phyloP scores from a whole-genome alignment of 306 rosid species.

The Geum urbanum region DNA sequence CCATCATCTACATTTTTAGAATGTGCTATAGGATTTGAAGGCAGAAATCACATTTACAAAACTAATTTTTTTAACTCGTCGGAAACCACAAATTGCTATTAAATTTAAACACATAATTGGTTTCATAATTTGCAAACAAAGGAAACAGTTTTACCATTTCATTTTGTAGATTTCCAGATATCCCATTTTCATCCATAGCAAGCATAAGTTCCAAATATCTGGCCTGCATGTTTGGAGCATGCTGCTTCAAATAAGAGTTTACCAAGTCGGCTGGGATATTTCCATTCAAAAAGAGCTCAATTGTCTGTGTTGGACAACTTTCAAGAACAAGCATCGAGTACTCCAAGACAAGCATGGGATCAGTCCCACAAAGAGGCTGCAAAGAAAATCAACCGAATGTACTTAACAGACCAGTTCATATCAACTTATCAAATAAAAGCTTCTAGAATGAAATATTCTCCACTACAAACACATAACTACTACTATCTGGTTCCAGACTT shows the following conservation, averaged over 20 bases:
- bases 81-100: not conserved
- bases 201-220: conserved; percentile 94
- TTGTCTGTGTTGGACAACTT: conserved; percentile 92
- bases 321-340: conserved; percentile 94
- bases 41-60: not conserved
- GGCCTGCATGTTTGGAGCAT: conserved; percentile 93
- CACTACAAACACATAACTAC: not conserved
- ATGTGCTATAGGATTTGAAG: not conserved
- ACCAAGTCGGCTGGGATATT: conserved; percentile 97
- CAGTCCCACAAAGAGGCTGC: conserved; percentile 89
- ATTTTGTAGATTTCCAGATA: conserved; percentile 91
- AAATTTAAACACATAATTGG: not conserved
- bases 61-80: not conserved
- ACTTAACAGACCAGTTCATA: too few relatives aligned
- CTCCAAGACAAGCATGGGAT: conserved; percentile 93
- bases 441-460: not conserved
- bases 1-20: not conserved
- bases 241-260: conserved; percentile 94
- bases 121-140: conserved; percentile 21
- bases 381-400: conserved; percentile 35
- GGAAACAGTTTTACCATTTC: conserved; percentile 71
- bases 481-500: conserved; percentile 20
- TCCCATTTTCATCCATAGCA: conserved; percentile 88
- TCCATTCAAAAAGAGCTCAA: conserved; percentile 90
- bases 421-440: too few relatives aligned